Conservation (phyloP, 1,139 yeast species). For the Lodderomyces margitis region DNA sequence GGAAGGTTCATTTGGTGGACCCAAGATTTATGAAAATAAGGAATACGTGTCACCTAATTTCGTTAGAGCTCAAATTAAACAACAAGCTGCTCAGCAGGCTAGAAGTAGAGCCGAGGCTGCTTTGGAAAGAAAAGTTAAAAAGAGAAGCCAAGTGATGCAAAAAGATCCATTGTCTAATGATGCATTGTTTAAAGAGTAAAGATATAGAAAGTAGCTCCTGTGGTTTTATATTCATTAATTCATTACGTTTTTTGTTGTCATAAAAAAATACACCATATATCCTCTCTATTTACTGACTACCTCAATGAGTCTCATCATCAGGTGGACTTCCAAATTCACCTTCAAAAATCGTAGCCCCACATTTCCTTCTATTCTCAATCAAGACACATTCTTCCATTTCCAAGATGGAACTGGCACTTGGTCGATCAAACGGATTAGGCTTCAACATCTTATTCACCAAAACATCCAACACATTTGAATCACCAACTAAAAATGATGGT, state of each 20-base stretch:
- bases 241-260: neutral
- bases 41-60: slow-evolving; percentile 95
- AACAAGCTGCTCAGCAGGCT: slow-evolving; percentile 79
- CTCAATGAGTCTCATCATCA: slow-evolving; percentile 9
- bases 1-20: slow-evolving; percentile 98
- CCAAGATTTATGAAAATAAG: slow-evolving; percentile 94
- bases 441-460: slow-evolving; percentile 86
- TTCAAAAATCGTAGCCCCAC: slow-evolving; percentile 94
- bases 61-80: slow-evolving; percentile 85
- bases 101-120: slow-evolving; percentile 78
- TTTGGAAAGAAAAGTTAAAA: slow-evolving; percentile 67
- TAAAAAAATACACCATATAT: too few species aligned
- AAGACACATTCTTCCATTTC: slow-evolving; percentile 69
- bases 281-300: neutral
- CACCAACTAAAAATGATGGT: slow-evolving; percentile 70
- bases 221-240: neutral
- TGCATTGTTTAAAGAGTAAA: slow-evolving; percentile 54
- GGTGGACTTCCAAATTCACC: slow-evolving; percentile 74
- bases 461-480: slow-evolving; percentile 70
- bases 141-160: slow-evolving; percentile 71
- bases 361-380: slow-evolving; percentile 80
- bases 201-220: neutral
- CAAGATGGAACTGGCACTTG: slow-evolving; percentile 70
- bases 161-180: slow-evolving; percentile 86
- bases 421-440: slow-evolving; percentile 82